A percentile compares a stretch with the other conserved stretches of the same genome.
phyloP scores from a whole-genome alignment of 2,329 filamentous ascomycete genomes.

The Talaromyces sp. region DNA sequence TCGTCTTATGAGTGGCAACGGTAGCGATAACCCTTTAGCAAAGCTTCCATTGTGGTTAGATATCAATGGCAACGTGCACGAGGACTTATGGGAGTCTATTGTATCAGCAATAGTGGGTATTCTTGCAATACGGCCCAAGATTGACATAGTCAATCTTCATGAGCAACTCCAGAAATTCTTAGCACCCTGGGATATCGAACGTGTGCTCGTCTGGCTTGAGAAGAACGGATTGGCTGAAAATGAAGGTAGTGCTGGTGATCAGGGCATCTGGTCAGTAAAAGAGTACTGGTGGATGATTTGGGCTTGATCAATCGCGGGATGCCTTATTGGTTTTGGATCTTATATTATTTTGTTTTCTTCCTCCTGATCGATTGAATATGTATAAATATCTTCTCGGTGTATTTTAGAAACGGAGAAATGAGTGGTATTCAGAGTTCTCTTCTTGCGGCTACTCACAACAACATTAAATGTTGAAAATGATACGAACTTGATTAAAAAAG shows the following conservation, averaged over 20 bases:
- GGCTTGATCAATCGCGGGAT: not conserved
- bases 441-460: not conserved
- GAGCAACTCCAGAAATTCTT: conserved; percentile 39
- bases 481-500: not conserved
- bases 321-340: not conserved
- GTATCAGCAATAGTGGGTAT: conserved; percentile 42
- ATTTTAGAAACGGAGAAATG: not conserved
- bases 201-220: conserved; percentile 42
- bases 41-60: conserved; percentile 50
- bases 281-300: conserved; percentile 45
- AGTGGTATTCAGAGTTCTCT: not conserved
- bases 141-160: conserved; percentile 34
- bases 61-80: conserved; percentile 42
- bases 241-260: conserved; percentile 27
- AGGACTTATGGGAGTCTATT: conserved; percentile 42
- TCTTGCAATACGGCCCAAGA: conserved; percentile 42
- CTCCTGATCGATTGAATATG: not conserved
- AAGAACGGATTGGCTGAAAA: conserved; percentile 26
- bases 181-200: conserved; percentile 42
- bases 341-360: not conserved
- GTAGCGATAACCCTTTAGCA: conserved; percentile 10
- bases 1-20: not conserved
- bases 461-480: not conserved
- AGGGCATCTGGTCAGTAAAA: conserved; percentile 26
- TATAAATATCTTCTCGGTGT: not conserved